These are phyloP conservation scores for Corrigiola litoralis DNA, from an alignment of 179 eudicot genomes.

Conservation along the genomic window DNA sequence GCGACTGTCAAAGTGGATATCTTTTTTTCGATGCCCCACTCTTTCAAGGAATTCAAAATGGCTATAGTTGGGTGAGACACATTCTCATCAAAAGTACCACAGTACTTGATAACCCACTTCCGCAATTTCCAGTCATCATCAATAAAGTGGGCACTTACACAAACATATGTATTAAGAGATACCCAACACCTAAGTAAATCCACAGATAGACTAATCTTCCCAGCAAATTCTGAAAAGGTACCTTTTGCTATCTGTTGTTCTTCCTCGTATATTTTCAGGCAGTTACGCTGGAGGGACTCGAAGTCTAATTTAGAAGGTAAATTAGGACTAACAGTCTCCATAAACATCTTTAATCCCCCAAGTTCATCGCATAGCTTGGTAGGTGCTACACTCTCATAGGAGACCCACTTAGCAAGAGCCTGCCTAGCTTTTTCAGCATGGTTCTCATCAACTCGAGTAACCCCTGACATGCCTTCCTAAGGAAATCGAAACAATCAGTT, in stretches of 20 bases:
- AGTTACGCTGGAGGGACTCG: neutral
- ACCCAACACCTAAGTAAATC: slow-evolving; percentile 3
- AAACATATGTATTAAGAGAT: neutral
- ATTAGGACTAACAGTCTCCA: neutral
- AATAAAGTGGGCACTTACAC: slow-evolving; percentile 28
- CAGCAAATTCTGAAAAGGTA: slow-evolving; percentile 18
- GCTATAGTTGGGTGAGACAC: neutral
- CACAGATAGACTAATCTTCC: slow-evolving; percentile 24
- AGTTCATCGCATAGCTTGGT: neutral
- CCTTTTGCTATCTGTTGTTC: slow-evolving; percentile 17
- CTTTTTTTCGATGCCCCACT: slow-evolving; percentile 17
- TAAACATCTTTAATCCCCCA: neutral
- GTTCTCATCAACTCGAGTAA: neutral
- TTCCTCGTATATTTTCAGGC: slow-evolving; percentile 19
- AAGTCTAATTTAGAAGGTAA: neutral
- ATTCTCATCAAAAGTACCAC: neutral
- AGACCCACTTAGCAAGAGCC: slow-evolving; percentile 1
- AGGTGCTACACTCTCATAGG: neutral
- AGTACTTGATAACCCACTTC: slow-evolving; percentile 20
- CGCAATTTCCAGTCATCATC: slow-evolving; percentile 27
- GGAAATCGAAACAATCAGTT: neutral
- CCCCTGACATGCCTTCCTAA: neutral
- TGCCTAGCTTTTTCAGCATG: neutral
- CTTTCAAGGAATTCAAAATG: slow-evolving; percentile 12
- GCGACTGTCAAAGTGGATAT: neutral